These are phyloP conservation scores for Rhodomyrtus tomentosa DNA, from an alignment of 345 rosid genomes.

Conservation along the genomic window DNA sequence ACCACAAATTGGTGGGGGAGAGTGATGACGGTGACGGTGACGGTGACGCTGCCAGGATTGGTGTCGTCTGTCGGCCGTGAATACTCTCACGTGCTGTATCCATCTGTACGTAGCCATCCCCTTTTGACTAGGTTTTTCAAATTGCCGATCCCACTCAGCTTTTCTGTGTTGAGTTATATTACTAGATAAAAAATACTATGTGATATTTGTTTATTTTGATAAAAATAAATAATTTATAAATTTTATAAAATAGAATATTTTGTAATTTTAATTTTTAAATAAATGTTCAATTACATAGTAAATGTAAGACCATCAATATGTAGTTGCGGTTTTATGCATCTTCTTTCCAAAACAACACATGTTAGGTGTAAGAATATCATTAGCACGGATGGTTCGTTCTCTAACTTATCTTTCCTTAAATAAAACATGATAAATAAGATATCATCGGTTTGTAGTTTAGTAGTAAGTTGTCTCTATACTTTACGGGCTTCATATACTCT, in stretches of 20 bases:
- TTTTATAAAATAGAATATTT: not conserved
- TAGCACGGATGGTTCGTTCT: not conserved
- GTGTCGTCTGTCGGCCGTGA: not conserved
- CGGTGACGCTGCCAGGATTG: not conserved
- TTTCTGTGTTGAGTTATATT: not conserved
- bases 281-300: not conserved
- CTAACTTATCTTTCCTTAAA: not conserved
- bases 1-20: not conserved
- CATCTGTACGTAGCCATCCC: not conserved
- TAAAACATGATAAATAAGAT: not conserved
- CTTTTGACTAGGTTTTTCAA: not conserved
- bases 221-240: not conserved
- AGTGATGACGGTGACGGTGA: not conserved
- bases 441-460: not conserved
- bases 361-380: not conserved
- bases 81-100: not conserved
- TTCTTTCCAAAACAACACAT: not conserved
- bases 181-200: not conserved
- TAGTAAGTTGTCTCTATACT: not conserved
- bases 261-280: not conserved
- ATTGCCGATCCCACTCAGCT: not conserved
- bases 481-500: not conserved
- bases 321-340: not conserved
- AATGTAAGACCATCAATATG: not conserved
- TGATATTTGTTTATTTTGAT: not conserved